These are phyloP conservation scores for Lodderomyces orthopsilosis DNA, from an alignment of 1,139 yeast genomes.

Conservation along the genomic window DNA sequence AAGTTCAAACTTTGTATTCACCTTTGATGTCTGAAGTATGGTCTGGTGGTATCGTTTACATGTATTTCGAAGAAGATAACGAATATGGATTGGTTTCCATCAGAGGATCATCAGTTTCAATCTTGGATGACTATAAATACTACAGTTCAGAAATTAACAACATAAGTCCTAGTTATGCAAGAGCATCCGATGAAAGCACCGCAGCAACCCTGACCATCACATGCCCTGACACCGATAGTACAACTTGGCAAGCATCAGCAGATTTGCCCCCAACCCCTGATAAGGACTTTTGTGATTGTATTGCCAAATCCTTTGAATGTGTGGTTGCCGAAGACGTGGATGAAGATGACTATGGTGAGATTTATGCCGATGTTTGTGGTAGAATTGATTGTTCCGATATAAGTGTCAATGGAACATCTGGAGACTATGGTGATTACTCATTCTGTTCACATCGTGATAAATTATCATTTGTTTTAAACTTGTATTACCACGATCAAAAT, in stretches of 20 bases:
- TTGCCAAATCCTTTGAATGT: slow-evolving; percentile 34
- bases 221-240: slow-evolving; percentile 38
- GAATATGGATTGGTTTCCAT: slow-evolving; percentile 74
- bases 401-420: slow-evolving; percentile 34
- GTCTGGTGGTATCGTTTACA: slow-evolving; percentile 91
- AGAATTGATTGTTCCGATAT: slow-evolving; percentile 38
- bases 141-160: slow-evolving; percentile 58
- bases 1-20: slow-evolving; percentile 52
- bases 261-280: slow-evolving; percentile 48
- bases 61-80: slow-evolving; percentile 82
- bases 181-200: slow-evolving; percentile 22
- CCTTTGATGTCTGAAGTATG: slow-evolving; percentile 57
- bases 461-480: slow-evolving; percentile 40
- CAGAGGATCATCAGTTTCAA: slow-evolving; percentile 28
- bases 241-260: slow-evolving; percentile 40
- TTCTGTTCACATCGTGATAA: slow-evolving; percentile 38
- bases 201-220: slow-evolving; percentile 21
- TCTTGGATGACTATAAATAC: slow-evolving; percentile 45
- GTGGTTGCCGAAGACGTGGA: slow-evolving; percentile 33
- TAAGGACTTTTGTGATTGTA: slow-evolving; percentile 37
- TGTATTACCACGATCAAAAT: slow-evolving; percentile 34
- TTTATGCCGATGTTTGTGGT: slow-evolving; percentile 35
- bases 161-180: slow-evolving; percentile 34
- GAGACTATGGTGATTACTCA: slow-evolving; percentile 42
- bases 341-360: slow-evolving; percentile 31